Evolutionary conservation across 2,329 filamentous ascomycete genomes (phyloP).

Genomic region (Penicillium sp.): DNA sequence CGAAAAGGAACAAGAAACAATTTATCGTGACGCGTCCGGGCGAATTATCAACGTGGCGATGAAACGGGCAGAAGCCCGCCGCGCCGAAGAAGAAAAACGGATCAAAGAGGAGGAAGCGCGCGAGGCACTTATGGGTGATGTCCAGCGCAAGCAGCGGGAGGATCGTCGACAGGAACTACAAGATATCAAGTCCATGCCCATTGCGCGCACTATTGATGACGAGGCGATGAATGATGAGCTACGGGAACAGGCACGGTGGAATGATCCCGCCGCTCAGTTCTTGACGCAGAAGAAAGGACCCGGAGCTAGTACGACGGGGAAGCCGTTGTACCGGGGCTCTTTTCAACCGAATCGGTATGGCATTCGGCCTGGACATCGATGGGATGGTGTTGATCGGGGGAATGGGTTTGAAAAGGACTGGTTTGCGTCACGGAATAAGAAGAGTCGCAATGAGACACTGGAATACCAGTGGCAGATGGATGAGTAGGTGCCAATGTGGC

Average conservation of each 20-base stretch:
- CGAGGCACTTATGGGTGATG: conserved; percentile 77
- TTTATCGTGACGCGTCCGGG: conserved; percentile 92
- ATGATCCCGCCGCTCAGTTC: conserved; percentile 87
- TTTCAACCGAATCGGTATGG: conserved; percentile 90
- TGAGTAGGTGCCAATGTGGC: conserved; percentile 55
- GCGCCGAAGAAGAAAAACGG: conserved; percentile 71
- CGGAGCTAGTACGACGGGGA: conserved; percentile 51
- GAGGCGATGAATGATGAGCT: conserved; percentile 80
- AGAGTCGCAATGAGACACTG: conserved; percentile 72
- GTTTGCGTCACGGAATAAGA: conserved; percentile 82
- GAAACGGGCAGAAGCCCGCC: conserved; percentile 83
- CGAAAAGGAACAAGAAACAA: conserved; percentile 69
- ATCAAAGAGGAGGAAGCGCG: conserved; percentile 64
- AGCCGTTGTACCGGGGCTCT: conserved; percentile 73
- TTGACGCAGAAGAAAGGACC: conserved; percentile 54
- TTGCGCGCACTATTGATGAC: conserved; percentile 83
- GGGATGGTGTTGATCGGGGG: conserved; percentile 93
- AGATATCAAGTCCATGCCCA: conserved; percentile 77
- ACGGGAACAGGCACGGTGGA: conserved; percentile 77
- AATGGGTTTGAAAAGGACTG: conserved; percentile 93
- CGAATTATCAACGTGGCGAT: conserved; percentile 91
- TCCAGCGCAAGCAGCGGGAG: conserved; percentile 71
- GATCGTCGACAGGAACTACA: conserved; percentile 66
- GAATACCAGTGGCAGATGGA: conserved; percentile 98
- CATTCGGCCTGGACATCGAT: conserved; percentile 86